Percentiles rank a stretch among this genome's conserved stretches.
Conservation (phyloP, 2,329 filamentous ascomycete genomes). For the Teratosphaeria destructans region DNA sequence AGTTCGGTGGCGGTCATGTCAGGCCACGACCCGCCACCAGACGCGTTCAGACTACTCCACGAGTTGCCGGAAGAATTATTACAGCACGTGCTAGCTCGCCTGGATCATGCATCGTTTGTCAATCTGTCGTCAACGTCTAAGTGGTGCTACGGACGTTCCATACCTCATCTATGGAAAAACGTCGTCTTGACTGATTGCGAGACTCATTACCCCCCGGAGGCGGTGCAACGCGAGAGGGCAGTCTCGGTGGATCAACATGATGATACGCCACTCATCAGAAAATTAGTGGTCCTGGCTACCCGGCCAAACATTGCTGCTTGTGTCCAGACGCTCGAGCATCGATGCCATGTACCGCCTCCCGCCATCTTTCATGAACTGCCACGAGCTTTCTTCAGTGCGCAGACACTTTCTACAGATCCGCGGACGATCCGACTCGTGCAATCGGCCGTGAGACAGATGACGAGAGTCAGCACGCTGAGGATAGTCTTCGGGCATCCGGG, state of each 20-base stretch:
- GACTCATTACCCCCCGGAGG: slow-evolving; percentile 13
- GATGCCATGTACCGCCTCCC: slow-evolving; percentile 36
- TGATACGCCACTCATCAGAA: slow-evolving; percentile 34
- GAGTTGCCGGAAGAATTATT: slow-evolving; percentile 33
- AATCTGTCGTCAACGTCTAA: slow-evolving; percentile 25
- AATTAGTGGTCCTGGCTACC: slow-evolving; percentile 31
- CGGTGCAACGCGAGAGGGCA: slow-evolving; percentile 23
- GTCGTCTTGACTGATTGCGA: slow-evolving; percentile 32
- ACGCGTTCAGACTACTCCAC: slow-evolving; percentile 1
- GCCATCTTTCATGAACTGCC: slow-evolving; percentile 36
- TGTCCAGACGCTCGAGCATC: slow-evolving; percentile 35
- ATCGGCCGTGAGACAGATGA: slow-evolving; percentile 30
- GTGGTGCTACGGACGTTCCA: slow-evolving; percentile 27
- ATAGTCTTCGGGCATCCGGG: slow-evolving; percentile 35
- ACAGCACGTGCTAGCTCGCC: slow-evolving; percentile 27
- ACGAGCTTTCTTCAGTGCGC: slow-evolving; percentile 28
- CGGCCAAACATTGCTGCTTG: slow-evolving; percentile 32
- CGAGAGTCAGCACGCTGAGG: slow-evolving; percentile 33
- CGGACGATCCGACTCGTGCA: slow-evolving; percentile 30
- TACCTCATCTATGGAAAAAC: slow-evolving; percentile 30
- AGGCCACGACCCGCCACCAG: not conserved
- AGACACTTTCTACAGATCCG: slow-evolving; percentile 30
- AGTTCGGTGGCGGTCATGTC: not conserved
- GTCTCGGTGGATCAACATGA: slow-evolving; percentile 17
- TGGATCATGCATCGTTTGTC: slow-evolving; percentile 23